These are phyloP conservation scores for Trichoderma polysporum DNA, from an alignment of 2,329 filamentous ascomycete genomes.

Conservation along the genomic window DNA sequence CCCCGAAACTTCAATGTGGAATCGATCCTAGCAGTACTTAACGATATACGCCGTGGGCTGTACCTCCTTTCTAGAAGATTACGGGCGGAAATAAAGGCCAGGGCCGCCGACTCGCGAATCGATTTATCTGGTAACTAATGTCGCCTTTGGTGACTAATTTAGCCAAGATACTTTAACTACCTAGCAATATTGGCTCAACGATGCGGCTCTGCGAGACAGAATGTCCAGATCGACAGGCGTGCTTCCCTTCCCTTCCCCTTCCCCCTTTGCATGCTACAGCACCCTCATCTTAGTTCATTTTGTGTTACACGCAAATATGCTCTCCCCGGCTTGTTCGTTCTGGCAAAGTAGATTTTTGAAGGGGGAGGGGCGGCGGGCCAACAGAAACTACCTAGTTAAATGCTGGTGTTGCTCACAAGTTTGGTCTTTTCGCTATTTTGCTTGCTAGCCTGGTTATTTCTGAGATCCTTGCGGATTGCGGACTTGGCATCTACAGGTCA, in stretches of 20 bases:
- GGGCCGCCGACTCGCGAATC: slow-evolving; percentile 1
- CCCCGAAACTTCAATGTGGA: neutral
- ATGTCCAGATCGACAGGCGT: neutral
- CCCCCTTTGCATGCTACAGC: neutral
- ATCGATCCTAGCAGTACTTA: neutral
- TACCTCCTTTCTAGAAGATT: slow-evolving; percentile 12
- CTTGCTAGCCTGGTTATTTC: neutral
- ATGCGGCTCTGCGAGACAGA: slow-evolving; percentile 14
- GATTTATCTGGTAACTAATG: neutral
- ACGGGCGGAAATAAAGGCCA: neutral
- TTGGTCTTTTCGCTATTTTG: neutral
- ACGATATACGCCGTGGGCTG: neutral
- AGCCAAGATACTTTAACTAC: neutral
- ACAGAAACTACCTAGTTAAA: neutral
- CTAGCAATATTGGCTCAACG: neutral
- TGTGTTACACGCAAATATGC: neutral
- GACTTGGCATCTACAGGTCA: neutral
- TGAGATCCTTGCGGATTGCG: neutral
- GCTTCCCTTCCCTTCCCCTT: neutral
- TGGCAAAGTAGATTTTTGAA: neutral
- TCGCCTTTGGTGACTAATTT: neutral
- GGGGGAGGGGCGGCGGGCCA: neutral
- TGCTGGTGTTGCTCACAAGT: neutral
- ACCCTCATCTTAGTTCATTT: neutral
- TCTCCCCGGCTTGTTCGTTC: neutral